Conservation (phyloP, 1,139 yeast species). For the Fermentozyma sake region DNA sequence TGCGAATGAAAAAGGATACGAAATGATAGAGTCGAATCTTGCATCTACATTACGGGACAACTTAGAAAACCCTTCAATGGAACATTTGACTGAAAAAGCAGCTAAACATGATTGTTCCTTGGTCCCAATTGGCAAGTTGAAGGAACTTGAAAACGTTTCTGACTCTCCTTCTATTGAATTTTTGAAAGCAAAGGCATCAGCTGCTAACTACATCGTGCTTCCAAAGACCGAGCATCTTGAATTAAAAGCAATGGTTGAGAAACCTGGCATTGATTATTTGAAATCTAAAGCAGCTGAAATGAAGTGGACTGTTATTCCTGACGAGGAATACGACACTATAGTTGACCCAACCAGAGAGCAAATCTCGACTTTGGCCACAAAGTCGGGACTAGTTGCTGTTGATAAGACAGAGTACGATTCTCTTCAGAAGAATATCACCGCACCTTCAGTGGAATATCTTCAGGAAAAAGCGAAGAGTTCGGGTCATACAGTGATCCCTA, state of each 20-base stretch:
- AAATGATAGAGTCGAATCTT: constrained; percentile 1
- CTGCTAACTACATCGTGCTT: constrained; percentile 11
- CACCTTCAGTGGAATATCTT: constrained; percentile 24
- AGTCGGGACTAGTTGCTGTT: constrained; percentile 12
- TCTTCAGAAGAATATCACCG: constrained; percentile 12
- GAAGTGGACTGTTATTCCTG: constrained; percentile 17
- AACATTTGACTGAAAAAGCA: constrained; percentile 15
- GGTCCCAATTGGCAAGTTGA: constrained; percentile 16
- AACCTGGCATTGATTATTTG: constrained; percentile 10
- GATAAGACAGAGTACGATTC: constrained; percentile 12
- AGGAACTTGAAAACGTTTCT: constrained; percentile 2
- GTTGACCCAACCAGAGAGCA: constrained; percentile 16
- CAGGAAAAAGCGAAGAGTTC: constrained; percentile 13
- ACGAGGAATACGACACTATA: constrained; percentile 16
- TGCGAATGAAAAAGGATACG: constrained; percentile 11
- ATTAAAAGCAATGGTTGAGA: constrained; percentile 5
- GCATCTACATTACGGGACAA: no score
- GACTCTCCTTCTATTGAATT: constrained; percentile 5
- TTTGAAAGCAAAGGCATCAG: constrained; percentile 1
- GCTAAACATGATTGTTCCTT: constrained; percentile 14
- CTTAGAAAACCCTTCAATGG: constrained; percentile 5
- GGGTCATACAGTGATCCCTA: constrained; percentile 12
- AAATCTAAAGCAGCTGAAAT: constrained; percentile 16
- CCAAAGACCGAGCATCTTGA: constrained; percentile 6
- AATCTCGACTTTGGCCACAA: constrained; percentile 12